Evolutionary conservation across 2,329 filamentous ascomycete genomes (phyloP), one percentile per base, ranked within the genome.

Genomic region (Chrysoporthe cubensis): DNA sequence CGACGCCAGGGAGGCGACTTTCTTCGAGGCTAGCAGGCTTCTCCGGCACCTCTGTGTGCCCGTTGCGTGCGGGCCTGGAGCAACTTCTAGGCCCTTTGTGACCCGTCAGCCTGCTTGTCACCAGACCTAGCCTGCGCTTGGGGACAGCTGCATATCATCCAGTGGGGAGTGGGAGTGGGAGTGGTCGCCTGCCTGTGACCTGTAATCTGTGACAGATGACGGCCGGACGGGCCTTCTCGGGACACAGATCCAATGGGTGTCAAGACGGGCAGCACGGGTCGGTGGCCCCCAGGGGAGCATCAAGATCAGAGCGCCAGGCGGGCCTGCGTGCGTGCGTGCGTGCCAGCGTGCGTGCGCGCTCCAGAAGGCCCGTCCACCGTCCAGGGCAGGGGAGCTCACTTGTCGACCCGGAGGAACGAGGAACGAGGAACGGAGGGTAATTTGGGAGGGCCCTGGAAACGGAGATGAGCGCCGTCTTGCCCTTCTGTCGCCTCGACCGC

Each of bases 191-290:
- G 58, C 34, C 58, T 16, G 52, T 62, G 66, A 66, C 50, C 58
- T 62, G 66, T 66, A 57, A 68, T 8, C 50, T 68, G 50, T 62
- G 63, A 68, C 34, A 66, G 60, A 65, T 68, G 66, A 68, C 66
- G 43, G 59, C 32, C 59, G 59, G 44, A 46, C 26, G 59, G 59
- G 42, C 59, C 59, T 34, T 48, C 9, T 61, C 42, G 11, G 42
- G 14, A 32, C 43, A 26, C 43, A 46, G 37, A 61, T 50, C 60
- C 60, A 62, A 48, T 62, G 26, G 37, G 44, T 37, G 44, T 11
- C 32, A 32, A n/a, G 44, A 32, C 43, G 16, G 3, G 4, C 43
- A 34, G 59, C 58, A 50, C 59, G 59, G 43, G 59, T 32, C 34
- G 9, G 5, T 32, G 3, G 18, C 59, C 50, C 59, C 56, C 2